Evolutionary conservation across 2,329 filamentous ascomycete genomes (phyloP).

Genomic region (Rhinocladiella similis): DNA sequence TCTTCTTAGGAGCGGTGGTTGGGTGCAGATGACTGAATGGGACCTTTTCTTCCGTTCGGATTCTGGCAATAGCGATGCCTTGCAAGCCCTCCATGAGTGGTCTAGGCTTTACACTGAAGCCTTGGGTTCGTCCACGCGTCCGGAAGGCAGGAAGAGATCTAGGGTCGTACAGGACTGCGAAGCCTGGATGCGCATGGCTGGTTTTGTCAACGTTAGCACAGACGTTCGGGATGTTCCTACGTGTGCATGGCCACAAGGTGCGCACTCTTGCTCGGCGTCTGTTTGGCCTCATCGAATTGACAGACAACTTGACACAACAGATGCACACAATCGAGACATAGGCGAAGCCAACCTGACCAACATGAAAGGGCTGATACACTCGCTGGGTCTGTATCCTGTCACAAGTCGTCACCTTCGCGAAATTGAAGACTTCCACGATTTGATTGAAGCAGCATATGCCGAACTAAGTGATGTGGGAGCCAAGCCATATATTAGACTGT

Average conservation of each 20-base stretch:
- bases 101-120: conserved; percentile 8
- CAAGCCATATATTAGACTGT: conserved; percentile 21
- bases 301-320: conserved; percentile 2
- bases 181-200: conserved; percentile 18
- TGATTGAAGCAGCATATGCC: conserved; percentile 7
- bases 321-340: conserved; percentile 12
- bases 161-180: conserved; percentile 14
- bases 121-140: conserved; percentile 5
- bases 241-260: conserved; percentile 18
- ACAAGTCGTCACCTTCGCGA: conserved; percentile 3
- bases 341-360: conserved; percentile 20
- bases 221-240: conserved; percentile 20
- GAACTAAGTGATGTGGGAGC: conserved; percentile 16
- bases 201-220: conserved; percentile 16
- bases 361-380: conserved; percentile 15
- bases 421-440: conserved; percentile 8
- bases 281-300: not conserved
- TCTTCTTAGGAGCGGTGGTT: conserved; percentile 12
- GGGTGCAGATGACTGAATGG: conserved; percentile 21
- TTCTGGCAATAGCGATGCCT: conserved; percentile 6
- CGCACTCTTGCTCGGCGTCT: not conserved
- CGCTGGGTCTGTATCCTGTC: conserved; percentile 13
- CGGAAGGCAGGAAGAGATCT: conserved; percentile 14
- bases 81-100: conserved; percentile 21
- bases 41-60: conserved; percentile 20